phyloP scores from a whole-genome alignment of 768 basidiomycete species.

The Rhizopogon vesiculosus region DNA sequence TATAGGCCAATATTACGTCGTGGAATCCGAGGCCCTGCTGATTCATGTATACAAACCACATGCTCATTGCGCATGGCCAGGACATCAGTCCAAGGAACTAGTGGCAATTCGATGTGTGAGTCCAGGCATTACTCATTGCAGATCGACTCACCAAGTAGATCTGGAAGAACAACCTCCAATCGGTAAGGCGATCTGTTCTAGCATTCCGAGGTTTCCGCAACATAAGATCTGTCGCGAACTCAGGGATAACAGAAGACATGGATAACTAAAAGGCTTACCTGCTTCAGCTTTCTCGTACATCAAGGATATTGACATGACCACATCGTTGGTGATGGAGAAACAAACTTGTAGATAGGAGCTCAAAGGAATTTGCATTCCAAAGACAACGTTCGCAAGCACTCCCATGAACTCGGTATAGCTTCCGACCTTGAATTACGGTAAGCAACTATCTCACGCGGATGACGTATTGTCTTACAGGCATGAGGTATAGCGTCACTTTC shows the following conservation, averaged over 20 bases:
- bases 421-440: slow-evolving; percentile 31
- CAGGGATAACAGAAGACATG: neutral
- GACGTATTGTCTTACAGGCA: slow-evolving; percentile 29
- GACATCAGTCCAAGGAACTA: slow-evolving; percentile 42
- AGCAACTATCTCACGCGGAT: slow-evolving; percentile 2
- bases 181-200: slow-evolving; percentile 44
- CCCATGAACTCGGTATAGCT: slow-evolving; percentile 57
- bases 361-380: slow-evolving; percentile 56
- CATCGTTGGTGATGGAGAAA: slow-evolving; percentile 51
- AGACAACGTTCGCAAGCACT: slow-evolving; percentile 50
- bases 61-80: slow-evolving; percentile 41
- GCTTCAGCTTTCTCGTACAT: slow-evolving; percentile 51
- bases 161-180: slow-evolving; percentile 45
- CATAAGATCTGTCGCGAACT: slow-evolving; percentile 33
- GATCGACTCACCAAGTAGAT: slow-evolving; percentile 37
- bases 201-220: slow-evolving; percentile 44
- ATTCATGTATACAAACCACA: slow-evolving; percentile 36
- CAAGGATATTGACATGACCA: slow-evolving; percentile 45
- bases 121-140: neutral
- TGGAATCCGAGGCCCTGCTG: slow-evolving; percentile 33
- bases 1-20: slow-evolving; percentile 36
- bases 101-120: slow-evolving; percentile 2
- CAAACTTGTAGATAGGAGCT: slow-evolving; percentile 52
- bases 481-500: slow-evolving; percentile 43
- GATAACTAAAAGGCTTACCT: slow-evolving; percentile 20